These are phyloP conservation scores for Neoascochyta sp. DNA, from an alignment of 2,329 filamentous ascomycete genomes.

Conservation along the genomic window DNA sequence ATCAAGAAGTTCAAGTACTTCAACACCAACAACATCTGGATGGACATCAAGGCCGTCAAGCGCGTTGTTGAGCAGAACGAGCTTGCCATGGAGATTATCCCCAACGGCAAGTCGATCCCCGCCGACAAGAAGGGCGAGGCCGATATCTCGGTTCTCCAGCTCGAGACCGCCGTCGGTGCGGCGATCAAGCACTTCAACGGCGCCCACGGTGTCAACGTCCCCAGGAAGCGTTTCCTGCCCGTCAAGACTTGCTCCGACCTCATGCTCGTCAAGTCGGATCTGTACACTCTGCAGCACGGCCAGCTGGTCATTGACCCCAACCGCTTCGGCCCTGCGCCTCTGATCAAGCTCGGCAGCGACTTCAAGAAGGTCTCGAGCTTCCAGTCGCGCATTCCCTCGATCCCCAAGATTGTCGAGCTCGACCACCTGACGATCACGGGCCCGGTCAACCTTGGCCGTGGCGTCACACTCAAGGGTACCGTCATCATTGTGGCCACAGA, in stretches of 20 bases:
- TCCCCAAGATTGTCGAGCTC: slow-evolving; percentile 86
- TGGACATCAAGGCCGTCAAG: slow-evolving; percentile 97
- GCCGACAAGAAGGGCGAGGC: slow-evolving; percentile 99
- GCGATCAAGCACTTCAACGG: slow-evolving; percentile 99
- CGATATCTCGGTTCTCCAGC: slow-evolving; percentile 93
- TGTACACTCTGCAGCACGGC: slow-evolving; percentile 98
- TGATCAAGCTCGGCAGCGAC: slow-evolving; percentile 98
- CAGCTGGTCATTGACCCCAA: slow-evolving; percentile 95
- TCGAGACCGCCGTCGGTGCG: slow-evolving; percentile 96
- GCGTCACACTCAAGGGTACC: slow-evolving; percentile 94
- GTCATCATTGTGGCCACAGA: slow-evolving; percentile 99
- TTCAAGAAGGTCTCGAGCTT: slow-evolving; percentile 99
- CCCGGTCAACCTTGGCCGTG: slow-evolving; percentile 92
- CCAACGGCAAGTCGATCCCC: slow-evolving; percentile 97
- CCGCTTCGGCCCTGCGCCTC: slow-evolving; percentile 91
- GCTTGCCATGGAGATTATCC: slow-evolving; percentile 99
- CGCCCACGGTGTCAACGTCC: slow-evolving; percentile 98
- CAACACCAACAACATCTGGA: slow-evolving; percentile 99
- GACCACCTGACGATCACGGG: slow-evolving; percentile 97
- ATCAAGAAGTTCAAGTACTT: slow-evolving; percentile 99
- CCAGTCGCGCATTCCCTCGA: slow-evolving; percentile 80
- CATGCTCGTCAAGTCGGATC: slow-evolving; percentile 98
- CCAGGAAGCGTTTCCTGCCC: slow-evolving; percentile 93
- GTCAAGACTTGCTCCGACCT: slow-evolving; percentile 99
- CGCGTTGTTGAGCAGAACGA: slow-evolving; percentile 98